phyloP scores from a whole-genome alignment of 2,329 filamentous ascomycete genomes.

The Pseudocercospora vitis region DNA sequence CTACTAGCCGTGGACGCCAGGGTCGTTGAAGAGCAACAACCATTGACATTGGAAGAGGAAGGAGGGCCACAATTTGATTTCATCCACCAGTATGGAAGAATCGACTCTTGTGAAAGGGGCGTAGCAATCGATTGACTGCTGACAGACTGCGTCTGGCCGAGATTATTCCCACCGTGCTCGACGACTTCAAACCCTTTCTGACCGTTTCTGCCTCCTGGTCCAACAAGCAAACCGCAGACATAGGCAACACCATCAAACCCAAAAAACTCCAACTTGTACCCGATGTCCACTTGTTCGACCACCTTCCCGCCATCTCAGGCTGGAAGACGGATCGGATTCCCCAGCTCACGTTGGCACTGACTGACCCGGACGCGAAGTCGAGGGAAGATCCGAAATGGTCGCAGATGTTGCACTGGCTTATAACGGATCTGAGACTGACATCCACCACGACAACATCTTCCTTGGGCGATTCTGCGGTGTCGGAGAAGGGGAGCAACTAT shows the following conservation, averaged over 20 bases:
- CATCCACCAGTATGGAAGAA: conserved; percentile 24
- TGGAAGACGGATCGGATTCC: conserved; percentile 11
- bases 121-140: too few species aligned
- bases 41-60: not conserved
- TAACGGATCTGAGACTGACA: conserved; percentile 39
- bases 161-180: conserved; percentile 51
- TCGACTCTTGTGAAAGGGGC: too few species aligned
- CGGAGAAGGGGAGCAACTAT: conserved; percentile 15
- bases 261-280: conserved; percentile 46
- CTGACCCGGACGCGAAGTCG: conserved; percentile 60
- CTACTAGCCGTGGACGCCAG: not conserved
- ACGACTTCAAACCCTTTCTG: conserved; percentile 59
- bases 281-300: conserved; percentile 34
- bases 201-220: conserved; percentile 52
- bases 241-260: conserved; percentile 57
- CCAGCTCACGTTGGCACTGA: conserved; percentile 53
- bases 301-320: conserved; percentile 12
- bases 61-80: conserved; percentile 17
- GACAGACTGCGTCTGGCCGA: conserved; percentile 33
- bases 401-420: conserved; percentile 60
- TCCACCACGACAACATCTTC: conserved; percentile 3
- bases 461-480: too few species aligned
- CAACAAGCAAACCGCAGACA: conserved; percentile 38
- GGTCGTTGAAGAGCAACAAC: conserved; percentile 7
- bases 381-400: conserved; percentile 55